Evolutionary conservation across 1,284 basidiomycete species (phyloP).

Genomic region (Athelia psychrophila): DNA sequence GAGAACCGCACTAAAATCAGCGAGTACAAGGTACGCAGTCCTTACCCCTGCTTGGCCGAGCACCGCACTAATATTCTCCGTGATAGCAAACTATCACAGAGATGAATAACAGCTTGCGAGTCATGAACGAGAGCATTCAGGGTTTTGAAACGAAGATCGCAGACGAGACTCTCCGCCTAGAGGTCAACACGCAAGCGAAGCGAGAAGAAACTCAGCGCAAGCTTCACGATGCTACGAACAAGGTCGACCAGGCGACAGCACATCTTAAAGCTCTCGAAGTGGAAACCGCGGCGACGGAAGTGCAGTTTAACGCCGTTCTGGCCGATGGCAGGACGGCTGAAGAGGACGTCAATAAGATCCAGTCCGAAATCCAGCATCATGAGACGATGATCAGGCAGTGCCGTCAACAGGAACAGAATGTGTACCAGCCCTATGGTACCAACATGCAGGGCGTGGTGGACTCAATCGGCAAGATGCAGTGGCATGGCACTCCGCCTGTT

Average conservation of each 20-base stretch:
- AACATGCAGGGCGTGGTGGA: constrained; percentile 62
- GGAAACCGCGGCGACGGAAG: constrained; percentile 27
- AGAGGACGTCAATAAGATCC: constrained; percentile 25
- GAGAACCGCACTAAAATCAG: constrained; percentile 42
- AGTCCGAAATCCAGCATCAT: constrained; percentile 38
- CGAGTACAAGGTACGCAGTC: constrained; percentile 42
- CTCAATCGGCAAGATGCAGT: constrained; percentile 51
- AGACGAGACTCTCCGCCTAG: constrained; percentile 53
- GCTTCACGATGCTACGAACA: constrained; percentile 40
- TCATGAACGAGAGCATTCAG: constrained; percentile 42
- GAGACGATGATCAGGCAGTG: constrained; percentile 46
- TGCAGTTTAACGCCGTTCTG: constrained; percentile 28
- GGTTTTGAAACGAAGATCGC: constrained; percentile 51
- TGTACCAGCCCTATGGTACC: constrained; percentile 58
- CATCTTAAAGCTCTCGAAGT: constrained; percentile 29
- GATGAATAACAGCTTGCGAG: constrained; percentile 42
- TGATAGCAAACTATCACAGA: constrained; percentile 43
- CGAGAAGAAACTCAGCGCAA: constrained; percentile 52
- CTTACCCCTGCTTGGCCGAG: constrained; percentile 2
- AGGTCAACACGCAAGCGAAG: constrained; percentile 55
- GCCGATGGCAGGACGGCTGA: constrained; percentile 32
- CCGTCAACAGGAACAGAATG: constrained; percentile 48
- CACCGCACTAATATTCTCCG: neutral
- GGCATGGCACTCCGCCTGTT: constrained; percentile 73
- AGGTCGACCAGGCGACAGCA: constrained; percentile 33